These are phyloP conservation scores for Ascochyta fabae DNA, from an alignment of 2,329 filamentous ascomycete species.

Conservation along the genomic window DNA sequence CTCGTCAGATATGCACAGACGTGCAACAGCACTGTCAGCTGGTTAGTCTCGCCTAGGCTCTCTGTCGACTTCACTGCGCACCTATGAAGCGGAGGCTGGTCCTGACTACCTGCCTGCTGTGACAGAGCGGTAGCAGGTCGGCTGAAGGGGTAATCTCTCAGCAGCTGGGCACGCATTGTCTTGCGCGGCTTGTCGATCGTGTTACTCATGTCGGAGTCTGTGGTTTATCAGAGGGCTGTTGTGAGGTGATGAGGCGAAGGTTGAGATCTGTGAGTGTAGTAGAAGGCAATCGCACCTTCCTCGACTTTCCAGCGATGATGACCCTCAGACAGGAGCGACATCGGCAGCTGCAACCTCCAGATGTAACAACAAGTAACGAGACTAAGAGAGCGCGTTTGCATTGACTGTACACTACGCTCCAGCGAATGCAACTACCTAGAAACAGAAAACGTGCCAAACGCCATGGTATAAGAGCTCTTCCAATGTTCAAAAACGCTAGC, in stretches of 20 bases:
- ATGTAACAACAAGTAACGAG: background rate
- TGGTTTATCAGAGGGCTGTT: background rate
- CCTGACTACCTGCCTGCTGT: background rate
- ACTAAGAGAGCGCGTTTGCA: slow-evolving; percentile 1
- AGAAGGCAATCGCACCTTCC: background rate
- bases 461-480: slow-evolving; percentile 28
- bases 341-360: background rate
- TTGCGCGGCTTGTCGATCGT: background rate
- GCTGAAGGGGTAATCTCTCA: background rate
- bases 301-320: background rate
- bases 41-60: background rate
- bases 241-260: background rate
- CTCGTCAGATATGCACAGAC: background rate
- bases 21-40: background rate
- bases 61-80: background rate
- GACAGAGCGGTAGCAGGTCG: slow-evolving; percentile 6
- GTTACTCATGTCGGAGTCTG: background rate
- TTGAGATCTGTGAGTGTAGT: background rate
- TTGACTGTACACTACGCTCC: slow-evolving; percentile 1
- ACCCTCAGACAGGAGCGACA: background rate
- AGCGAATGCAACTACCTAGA: background rate
- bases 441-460: slow-evolving; percentile 6
- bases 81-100: slow-evolving; percentile 11
- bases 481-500: slow-evolving; percentile 10
- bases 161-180: slow-evolving; percentile 4